These are phyloP conservation scores for Pseudofabraea citricarpa DNA, from an alignment of 2,329 filamentous ascomycete species.

Conservation along the genomic window DNA sequence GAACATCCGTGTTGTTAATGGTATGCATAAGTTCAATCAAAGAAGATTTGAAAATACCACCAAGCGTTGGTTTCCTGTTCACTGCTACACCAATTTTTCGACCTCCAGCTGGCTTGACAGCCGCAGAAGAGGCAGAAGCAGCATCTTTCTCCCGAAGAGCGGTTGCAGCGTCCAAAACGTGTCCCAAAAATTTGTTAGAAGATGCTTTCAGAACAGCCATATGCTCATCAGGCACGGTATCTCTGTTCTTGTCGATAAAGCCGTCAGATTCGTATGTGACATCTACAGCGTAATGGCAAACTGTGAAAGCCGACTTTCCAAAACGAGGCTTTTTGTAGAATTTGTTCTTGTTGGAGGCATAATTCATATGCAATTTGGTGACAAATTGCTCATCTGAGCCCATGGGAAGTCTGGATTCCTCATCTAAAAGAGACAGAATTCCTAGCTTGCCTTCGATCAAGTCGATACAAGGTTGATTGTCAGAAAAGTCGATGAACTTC, in stretches of 20 bases:
- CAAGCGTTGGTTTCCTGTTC: slow-evolving; percentile 92
- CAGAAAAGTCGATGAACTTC: slow-evolving; percentile 99
- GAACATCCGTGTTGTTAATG: slow-evolving; percentile 96
- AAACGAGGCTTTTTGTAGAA: slow-evolving; percentile 99
- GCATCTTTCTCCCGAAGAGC: slow-evolving; percentile 86
- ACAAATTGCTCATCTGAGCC: slow-evolving; percentile 96
- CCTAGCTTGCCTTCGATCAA: slow-evolving; percentile 96
- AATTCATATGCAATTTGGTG: slow-evolving; percentile 93
- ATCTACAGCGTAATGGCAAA: slow-evolving; percentile 96
- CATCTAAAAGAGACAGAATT: slow-evolving; percentile 85
- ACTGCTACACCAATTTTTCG: slow-evolving; percentile 88
- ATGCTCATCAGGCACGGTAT: slow-evolving; percentile 97
- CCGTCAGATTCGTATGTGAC: slow-evolving; percentile 98
- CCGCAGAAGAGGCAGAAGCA: slow-evolving; percentile 56
- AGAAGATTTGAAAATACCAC: slow-evolving; percentile 98
- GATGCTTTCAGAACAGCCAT: slow-evolving; percentile 87
- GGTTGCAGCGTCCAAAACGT: slow-evolving; percentile 80
- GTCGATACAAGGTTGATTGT: slow-evolving; percentile 98
- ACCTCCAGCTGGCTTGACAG: slow-evolving; percentile 75
- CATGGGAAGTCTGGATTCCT: slow-evolving; percentile 95
- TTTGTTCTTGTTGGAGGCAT: slow-evolving; percentile 81
- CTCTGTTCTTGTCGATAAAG: slow-evolving; percentile 99
- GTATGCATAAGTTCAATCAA: slow-evolving; percentile 97
- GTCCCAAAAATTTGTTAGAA: slow-evolving; percentile 76
- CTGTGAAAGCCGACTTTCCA: slow-evolving; percentile 94